A percentile compares a stretch with the other conserved stretches of the same genome.
phyloP scores from a whole-genome alignment of 768 basidiomycete genomes.

The Tubosaeta brunneosetosa region DNA sequence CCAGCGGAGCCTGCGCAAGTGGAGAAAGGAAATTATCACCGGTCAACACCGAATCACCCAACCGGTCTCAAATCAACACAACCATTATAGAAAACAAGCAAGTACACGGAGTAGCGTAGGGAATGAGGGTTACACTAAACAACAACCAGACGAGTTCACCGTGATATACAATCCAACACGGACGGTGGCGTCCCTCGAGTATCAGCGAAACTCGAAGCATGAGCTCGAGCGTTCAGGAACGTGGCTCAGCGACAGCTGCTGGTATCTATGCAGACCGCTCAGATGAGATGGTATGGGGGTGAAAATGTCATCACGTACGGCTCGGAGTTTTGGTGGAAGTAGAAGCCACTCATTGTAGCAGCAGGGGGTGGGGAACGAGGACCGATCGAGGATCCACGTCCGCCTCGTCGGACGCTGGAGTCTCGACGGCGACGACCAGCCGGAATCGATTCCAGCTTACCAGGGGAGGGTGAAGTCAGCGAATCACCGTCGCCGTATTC shows the following conservation, averaged over 20 bases:
- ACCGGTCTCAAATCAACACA: background rate
- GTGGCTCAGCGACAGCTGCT: slow-evolving; percentile 80
- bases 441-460: slow-evolving; percentile 38
- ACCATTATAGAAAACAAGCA: slow-evolving; percentile 8
- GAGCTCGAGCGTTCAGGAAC: slow-evolving; percentile 69
- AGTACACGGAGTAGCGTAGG: slow-evolving; percentile 16
- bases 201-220: slow-evolving; percentile 83
- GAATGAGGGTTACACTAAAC: slow-evolving; percentile 18
- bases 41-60: slow-evolving; percentile 26
- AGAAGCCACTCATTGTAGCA: slow-evolving; percentile 85
- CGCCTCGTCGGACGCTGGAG: slow-evolving; percentile 42
- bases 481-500: slow-evolving; percentile 25
- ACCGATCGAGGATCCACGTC: slow-evolving; percentile 46
- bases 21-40: slow-evolving; percentile 28
- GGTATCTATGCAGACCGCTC: slow-evolving; percentile 53
- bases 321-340: slow-evolving; percentile 90
- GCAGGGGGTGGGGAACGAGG: slow-evolving; percentile 44
- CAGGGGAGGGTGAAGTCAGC: slow-evolving; percentile 28
- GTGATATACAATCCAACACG: slow-evolving; percentile 12
- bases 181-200: background rate
- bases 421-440: slow-evolving; percentile 36
- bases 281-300: background rate
- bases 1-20: slow-evolving; percentile 29
- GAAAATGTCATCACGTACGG: slow-evolving; percentile 56
- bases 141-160: slow-evolving; percentile 10